Evolutionary conservation across 192 early-diverging fungal genomes (phyloP).

Genomic region (Dissophora globulifera): DNA sequence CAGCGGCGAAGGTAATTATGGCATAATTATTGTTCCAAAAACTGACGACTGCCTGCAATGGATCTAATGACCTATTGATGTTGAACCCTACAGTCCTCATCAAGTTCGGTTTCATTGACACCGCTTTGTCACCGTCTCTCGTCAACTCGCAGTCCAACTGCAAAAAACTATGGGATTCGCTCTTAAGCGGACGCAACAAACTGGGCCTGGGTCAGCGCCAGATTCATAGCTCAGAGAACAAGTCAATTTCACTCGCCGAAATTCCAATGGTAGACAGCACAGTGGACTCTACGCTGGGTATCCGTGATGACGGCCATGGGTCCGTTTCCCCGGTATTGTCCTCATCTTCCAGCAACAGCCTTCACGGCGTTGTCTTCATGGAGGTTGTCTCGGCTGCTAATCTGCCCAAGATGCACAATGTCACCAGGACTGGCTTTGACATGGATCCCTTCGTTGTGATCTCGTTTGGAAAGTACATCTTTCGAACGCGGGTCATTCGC

Average conservation of each 20-base stretch:
- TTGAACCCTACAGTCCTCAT: constrained; percentile 20
- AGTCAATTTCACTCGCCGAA: constrained; percentile 21
- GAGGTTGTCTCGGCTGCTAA: constrained; percentile 60
- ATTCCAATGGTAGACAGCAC: constrained; percentile 31
- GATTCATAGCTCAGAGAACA: constrained; percentile 6
- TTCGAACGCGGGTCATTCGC: constrained; percentile 70
- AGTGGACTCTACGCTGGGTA: constrained; percentile 13
- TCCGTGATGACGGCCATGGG: background rate
- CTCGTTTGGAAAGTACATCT: constrained; percentile 75
- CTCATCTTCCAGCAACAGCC: constrained; percentile 24
- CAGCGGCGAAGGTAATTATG: constrained; percentile 42
- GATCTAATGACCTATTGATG: too few relatives aligned
- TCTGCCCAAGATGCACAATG: constrained; percentile 51
- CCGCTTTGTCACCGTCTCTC: constrained; percentile 11
- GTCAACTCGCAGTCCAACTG: constrained; percentile 23
- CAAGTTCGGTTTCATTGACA: constrained; percentile 47
- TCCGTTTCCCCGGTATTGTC: background rate
- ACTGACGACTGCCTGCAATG: too few relatives aligned
- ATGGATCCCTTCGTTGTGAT: constrained; percentile 88
- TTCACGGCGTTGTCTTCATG: constrained; percentile 62
- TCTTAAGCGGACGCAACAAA: constrained; percentile 15
- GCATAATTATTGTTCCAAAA: too few relatives aligned
- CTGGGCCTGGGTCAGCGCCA: constrained; percentile 26
- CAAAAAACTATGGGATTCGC: constrained; percentile 14
- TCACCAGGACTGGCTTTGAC: constrained; percentile 71